phyloP scores from a whole-genome alignment of 441 rosid species.

The Populus hybrid region DNA sequence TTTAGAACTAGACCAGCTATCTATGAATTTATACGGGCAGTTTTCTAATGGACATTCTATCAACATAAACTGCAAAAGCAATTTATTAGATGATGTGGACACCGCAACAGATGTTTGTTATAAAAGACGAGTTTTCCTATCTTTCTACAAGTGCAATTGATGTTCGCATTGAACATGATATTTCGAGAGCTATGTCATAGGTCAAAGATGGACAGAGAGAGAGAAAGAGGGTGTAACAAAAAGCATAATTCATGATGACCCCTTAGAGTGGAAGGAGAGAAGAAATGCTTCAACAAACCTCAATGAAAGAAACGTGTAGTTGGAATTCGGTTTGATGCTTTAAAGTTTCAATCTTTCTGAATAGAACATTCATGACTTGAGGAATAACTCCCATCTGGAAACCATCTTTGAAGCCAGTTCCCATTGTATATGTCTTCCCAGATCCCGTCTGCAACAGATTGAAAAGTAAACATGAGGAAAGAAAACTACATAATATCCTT shows the following conservation, averaged over 20 bases:
- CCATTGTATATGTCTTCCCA: constrained; percentile 99
- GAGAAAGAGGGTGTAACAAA: neutral
- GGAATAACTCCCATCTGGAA: constrained; percentile 75
- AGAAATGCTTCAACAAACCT: constrained; percentile 47
- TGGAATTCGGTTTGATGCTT: constrained; percentile 84
- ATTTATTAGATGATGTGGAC: neutral
- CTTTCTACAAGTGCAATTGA: neutral
- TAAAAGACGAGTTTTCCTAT: neutral
- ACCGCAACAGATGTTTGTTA: neutral
- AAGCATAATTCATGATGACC: neutral
- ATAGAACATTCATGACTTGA: constrained; percentile 81
- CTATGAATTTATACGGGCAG: neutral
- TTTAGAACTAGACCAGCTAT: neutral
- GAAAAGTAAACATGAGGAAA: constrained; percentile 21
- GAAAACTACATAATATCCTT: neutral
- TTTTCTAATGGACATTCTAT: neutral
- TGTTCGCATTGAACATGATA: neutral
- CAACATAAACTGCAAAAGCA: neutral
- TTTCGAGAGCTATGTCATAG: neutral
- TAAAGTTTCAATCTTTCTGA: constrained; percentile 70
- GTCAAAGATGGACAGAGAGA: neutral
- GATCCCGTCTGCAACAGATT: constrained; percentile 81
- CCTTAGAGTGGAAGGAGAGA: neutral
- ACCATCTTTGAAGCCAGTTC: constrained; percentile 87
- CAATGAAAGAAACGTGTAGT: constrained; percentile 88